Conservation (phyloP, 257 asterid species). For the Salvia hispanica region DNA sequence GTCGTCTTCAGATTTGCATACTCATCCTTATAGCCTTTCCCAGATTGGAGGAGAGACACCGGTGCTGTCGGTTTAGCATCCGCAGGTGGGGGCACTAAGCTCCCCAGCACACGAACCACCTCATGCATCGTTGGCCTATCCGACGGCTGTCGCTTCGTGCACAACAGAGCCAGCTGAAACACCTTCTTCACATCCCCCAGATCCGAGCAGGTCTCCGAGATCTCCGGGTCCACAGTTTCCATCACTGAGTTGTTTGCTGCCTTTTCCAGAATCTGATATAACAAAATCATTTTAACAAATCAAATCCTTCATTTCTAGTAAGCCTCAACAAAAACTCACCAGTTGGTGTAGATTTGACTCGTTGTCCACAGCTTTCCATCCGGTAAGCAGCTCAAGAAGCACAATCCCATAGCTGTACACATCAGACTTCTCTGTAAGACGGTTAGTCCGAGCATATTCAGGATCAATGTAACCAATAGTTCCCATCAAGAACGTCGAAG, state of each 20-base stretch:
- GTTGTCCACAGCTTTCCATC: constrained; percentile 85
- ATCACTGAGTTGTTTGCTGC: constrained; percentile 82
- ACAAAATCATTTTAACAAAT: no score
- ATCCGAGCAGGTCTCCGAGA: constrained; percentile 74
- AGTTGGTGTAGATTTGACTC: constrained; percentile 86
- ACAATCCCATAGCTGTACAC: constrained; percentile 90
- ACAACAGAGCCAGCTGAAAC: constrained; percentile 87
- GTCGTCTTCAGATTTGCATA: constrained; percentile 86
- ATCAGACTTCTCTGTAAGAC: constrained; percentile 92
- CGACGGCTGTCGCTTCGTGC: constrained; percentile 77
- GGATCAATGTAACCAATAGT: constrained; percentile 97
- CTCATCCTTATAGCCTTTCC: constrained; percentile 72
- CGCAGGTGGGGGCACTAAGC: constrained; percentile 41
- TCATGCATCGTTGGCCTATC: constrained; percentile 96
- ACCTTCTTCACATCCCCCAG: constrained; percentile 88
- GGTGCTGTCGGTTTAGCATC: constrained; percentile 37
- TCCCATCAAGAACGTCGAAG: constrained; percentile 82
- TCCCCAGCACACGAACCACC: constrained; percentile 74
- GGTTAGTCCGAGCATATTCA: constrained; percentile 92
- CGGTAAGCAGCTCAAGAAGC: constrained; percentile 77
- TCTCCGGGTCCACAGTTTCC: constrained; percentile 85
- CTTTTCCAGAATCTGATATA: constrained; percentile 62
- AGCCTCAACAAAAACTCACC: constrained; percentile 41
- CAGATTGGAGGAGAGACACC: constrained; percentile 34
- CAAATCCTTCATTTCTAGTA: no score